Base-by-base conservation (phyloP, 2,329 filamentous ascomycete genomes). In the Ampelomyces quisqualis region DNA sequence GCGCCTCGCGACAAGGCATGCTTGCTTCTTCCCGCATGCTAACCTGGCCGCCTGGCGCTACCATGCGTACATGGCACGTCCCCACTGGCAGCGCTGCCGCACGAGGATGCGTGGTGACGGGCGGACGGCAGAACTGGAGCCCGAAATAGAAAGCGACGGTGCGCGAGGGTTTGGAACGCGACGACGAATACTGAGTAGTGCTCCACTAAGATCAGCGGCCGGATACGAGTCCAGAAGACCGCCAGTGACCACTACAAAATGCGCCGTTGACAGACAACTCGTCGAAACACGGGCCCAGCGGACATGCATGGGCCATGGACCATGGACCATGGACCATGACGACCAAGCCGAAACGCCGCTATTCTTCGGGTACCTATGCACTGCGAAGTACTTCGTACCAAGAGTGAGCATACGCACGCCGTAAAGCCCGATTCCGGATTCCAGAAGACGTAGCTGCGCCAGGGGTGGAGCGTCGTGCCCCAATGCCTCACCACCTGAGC, bases 91-190 rank as follows among this genome's bases (percentile, higher is more conserved):
- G 19, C 18, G 8, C 22, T 34, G 20, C 19, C 22, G 26, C 33
- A 29, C 13, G 38, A 38, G 38, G 43, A 43, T 48, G 49, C 48
- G 47, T 46, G 37, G 53, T 51, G 46, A 51, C 57, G 53, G 49
- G 48, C 42, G 37, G 28, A 53, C 57, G 53, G 56, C 51, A 55
- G 45, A 49, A 48, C 43, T 40, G 43, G 39, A 32, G 7, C 48
- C 53, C 51, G 40, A 53, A 64, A 64, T 65, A 65, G 60, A 45
- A 55, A 43, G 20, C 43, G 44, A 53, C 46, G 38, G 45, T 52
- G 51, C 43, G 58, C 47, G 47, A 49, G 45, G 55, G 52, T 57
- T 51, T 54, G 45, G 58, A 51, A 59, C 52, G 45, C n/a, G n/a
- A n/a, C n/a, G n/a, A n/a, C n/a, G n/a, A n/a, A 47, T 49, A 47